Conservation (phyloP, 495 filamentous ascomycete species). For the Peziza echinospora region DNA sequence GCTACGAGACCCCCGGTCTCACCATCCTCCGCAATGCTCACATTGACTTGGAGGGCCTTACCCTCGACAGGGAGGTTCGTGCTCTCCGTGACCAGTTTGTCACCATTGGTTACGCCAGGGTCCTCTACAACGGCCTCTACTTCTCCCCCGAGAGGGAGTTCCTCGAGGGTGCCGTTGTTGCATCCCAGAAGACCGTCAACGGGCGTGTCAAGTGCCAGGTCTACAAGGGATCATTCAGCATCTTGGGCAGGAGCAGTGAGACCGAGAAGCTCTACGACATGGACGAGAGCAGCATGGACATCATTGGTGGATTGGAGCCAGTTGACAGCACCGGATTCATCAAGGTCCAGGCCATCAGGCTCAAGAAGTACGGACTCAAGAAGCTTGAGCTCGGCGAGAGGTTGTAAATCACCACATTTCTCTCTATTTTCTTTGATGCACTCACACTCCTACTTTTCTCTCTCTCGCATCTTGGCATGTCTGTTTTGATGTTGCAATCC, state of each 20-base stretch:
- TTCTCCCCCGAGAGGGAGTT: conserved; percentile 67
- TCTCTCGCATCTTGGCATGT: too few relatives aligned
- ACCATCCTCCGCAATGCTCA: conserved; percentile 59
- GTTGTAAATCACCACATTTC: conserved; percentile 9
- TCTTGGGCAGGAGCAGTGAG: conserved; percentile 52
- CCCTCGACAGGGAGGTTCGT: conserved; percentile 67
- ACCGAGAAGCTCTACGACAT: conserved; percentile 73
- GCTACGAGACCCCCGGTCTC: conserved; percentile 65
- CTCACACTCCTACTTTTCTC: too few relatives aligned
- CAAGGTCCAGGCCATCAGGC: conserved; percentile 55
- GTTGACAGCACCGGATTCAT: conserved; percentile 53
- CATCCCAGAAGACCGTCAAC: conserved; percentile 47
- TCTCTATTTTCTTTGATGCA: too few relatives aligned
- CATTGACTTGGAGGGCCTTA: conserved; percentile 64
- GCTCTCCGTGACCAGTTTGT: conserved; percentile 65
- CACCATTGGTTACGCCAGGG: conserved; percentile 51
- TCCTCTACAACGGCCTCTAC: conserved; percentile 65
- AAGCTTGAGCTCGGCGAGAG: conserved; percentile 15
- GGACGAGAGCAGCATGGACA: conserved; percentile 70
- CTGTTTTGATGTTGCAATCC: too few relatives aligned
- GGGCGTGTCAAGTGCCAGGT: conserved; percentile 45
- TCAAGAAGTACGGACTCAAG: conserved; percentile 43
- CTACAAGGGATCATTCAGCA: conserved; percentile 58
- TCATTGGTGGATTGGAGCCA: conserved; percentile 58
- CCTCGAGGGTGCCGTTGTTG: conserved; percentile 48